Conservation (phyloP, 139 green algal genomes). For the Coccomyxa sp. region DNA sequence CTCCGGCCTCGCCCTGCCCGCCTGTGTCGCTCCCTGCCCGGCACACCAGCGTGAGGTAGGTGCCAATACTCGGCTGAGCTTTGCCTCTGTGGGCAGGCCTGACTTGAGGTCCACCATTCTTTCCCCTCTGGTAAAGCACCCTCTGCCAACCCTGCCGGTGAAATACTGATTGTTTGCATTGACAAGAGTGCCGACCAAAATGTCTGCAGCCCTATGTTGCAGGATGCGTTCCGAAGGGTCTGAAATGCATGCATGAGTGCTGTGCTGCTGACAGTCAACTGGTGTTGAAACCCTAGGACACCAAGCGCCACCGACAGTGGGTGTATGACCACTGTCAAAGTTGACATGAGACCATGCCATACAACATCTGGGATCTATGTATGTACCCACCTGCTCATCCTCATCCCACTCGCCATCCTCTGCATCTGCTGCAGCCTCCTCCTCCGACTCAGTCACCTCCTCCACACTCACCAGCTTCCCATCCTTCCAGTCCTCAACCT, state of each 20-base stretch:
- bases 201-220: neutral
- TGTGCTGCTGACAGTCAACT: neutral
- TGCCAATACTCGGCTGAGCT: too few relatives aligned
- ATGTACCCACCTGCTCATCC: neutral
- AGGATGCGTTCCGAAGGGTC: neutral
- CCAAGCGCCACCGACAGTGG: neutral
- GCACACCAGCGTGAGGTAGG: too few relatives aligned
- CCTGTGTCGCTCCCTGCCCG: neutral
- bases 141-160: neutral
- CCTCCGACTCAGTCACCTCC: neutral
- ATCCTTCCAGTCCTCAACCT: neutral
- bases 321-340: neutral
- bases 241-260: neutral
- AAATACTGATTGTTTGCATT: neutral
- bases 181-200: too few relatives aligned
- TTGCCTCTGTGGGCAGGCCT: too few relatives aligned
- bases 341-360: neutral
- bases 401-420: neutral
- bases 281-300: too few relatives aligned
- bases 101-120: neutral
- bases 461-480: neutral
- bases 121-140: neutral
- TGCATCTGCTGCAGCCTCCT: neutral
- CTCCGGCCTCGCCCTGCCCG: too few relatives aligned
- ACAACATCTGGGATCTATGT: neutral